Evolutionary conservation across 2,329 filamentous ascomycete species (phyloP).

Genomic region (Rhynchosporium graminicola): DNA sequence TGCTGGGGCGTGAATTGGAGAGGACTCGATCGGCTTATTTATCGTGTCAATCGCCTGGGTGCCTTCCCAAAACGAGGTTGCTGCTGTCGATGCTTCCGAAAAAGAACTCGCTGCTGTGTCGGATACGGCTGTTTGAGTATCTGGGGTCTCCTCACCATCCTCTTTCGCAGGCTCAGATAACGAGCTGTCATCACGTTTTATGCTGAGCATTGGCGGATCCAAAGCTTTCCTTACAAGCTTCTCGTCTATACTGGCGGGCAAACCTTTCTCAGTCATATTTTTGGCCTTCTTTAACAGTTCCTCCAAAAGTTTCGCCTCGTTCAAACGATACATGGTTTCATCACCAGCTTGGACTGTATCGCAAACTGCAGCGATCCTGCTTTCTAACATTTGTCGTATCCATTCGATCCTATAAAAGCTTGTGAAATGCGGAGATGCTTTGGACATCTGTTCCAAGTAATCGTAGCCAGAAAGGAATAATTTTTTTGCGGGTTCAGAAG

Average conservation of each 20-base stretch:
- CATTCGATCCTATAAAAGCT: slow-evolving; percentile 53
- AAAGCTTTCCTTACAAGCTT: slow-evolving; percentile 76
- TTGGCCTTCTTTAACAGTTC: slow-evolving; percentile 72
- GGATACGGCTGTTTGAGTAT: slow-evolving; percentile 38
- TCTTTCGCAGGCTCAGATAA: slow-evolving; percentile 37
- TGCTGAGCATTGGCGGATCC: slow-evolving; percentile 71
- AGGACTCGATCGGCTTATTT: slow-evolving; percentile 29
- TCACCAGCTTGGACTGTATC: slow-evolving; percentile 82
- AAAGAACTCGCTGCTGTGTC: slow-evolving; percentile 43
- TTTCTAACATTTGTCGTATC: slow-evolving; percentile 55
- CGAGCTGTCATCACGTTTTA: slow-evolving; percentile 58
- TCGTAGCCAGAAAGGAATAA: slow-evolving; percentile 72
- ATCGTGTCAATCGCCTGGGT: slow-evolving; percentile 15
- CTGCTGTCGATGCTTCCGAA: slow-evolving; percentile 43
- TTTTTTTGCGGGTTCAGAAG: slow-evolving; percentile 53
- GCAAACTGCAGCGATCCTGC: slow-evolving; percentile 70
- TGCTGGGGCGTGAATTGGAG: slow-evolving; percentile 38
- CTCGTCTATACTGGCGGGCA: slow-evolving; percentile 83
- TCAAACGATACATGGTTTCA: slow-evolving; percentile 83
- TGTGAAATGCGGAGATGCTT: slow-evolving; percentile 57
- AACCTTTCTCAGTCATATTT: slow-evolving; percentile 60
- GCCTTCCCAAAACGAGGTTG: slow-evolving; percentile 42
- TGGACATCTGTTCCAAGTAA: slow-evolving; percentile 64
- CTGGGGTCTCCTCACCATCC: slow-evolving; percentile 39
- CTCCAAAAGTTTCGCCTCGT: slow-evolving; percentile 65